Conservation (phyloP, 352 stramenopile species). For the Sclerospora graminicola region DNA sequence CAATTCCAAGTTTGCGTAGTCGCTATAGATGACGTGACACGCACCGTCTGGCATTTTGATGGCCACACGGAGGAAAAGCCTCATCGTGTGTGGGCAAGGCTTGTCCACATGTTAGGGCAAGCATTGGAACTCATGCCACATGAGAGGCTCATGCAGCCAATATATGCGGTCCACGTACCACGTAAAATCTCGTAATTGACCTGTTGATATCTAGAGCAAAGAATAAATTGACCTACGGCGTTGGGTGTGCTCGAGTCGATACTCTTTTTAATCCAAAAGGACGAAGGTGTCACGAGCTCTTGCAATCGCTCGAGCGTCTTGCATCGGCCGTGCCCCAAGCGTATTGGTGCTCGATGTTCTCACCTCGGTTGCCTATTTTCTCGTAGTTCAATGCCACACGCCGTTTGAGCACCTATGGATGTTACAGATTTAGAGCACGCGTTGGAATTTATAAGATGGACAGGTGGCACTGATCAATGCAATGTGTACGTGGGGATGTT, state of each 20-base stretch:
- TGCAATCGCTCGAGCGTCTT: constrained; percentile 36
- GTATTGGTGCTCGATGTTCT: constrained; percentile 31
- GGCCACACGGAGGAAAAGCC: neutral
- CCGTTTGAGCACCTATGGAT: constrained; percentile 34
- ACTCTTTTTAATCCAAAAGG: constrained; percentile 17
- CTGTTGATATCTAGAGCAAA: constrained; percentile 16
- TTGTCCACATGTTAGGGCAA: constrained; percentile 19
- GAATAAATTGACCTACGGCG: constrained; percentile 7
- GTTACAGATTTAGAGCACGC: constrained; percentile 21
- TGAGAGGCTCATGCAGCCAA: constrained; percentile 7
- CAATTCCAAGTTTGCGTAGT: constrained; percentile 14
- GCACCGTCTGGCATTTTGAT: constrained; percentile 34
- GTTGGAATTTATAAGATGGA: constrained; percentile 18
- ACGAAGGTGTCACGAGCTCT: constrained; percentile 28
- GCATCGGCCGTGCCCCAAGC: constrained; percentile 11
- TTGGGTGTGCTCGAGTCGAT: constrained; percentile 13
- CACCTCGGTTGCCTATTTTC: constrained; percentile 24
- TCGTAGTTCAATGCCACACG: constrained; percentile 18
- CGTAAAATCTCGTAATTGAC: constrained; percentile 29
- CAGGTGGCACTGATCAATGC: constrained; percentile 3
- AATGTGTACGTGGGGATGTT: constrained; percentile 48
- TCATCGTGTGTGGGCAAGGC: neutral
- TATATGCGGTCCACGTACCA: constrained; percentile 30
- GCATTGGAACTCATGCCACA: constrained; percentile 27
- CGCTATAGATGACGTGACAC: constrained; percentile 27